Evolutionary conservation across 106 monocot genomes (phyloP).

Genomic region (Dactylorhiza incarnata): DNA sequence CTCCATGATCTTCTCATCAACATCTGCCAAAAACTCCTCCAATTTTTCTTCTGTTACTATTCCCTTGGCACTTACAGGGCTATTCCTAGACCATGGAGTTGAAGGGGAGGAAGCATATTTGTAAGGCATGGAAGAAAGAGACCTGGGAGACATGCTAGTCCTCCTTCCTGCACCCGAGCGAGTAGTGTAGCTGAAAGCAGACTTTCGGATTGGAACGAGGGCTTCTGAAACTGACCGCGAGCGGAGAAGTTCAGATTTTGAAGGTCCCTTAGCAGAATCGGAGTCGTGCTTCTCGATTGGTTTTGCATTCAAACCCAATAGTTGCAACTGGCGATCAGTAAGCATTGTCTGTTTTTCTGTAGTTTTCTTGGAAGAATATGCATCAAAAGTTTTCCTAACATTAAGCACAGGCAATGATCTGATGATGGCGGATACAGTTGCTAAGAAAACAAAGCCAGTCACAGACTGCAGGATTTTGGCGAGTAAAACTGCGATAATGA

Average conservation of each 20-base stretch:
- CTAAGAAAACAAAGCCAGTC: constrained; percentile 26
- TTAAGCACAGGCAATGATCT: constrained; percentile 26
- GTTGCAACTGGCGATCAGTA: constrained; percentile 46
- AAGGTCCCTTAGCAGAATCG: constrained; percentile 28
- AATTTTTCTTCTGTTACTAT: constrained; percentile 73
- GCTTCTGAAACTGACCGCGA: constrained; percentile 25
- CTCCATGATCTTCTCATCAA: constrained; percentile 53
- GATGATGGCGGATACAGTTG: constrained; percentile 34
- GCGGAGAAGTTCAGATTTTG: constrained; percentile 20
- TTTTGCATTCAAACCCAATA: constrained; percentile 49
- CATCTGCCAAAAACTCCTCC: constrained; percentile 71
- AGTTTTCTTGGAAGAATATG: constrained; percentile 9
- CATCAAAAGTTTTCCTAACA: constrained; percentile 16
- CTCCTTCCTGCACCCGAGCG: constrained; percentile 32
- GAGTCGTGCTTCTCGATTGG: constrained; percentile 7
- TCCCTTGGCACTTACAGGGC: constrained; percentile 60
- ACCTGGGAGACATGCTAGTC: constrained; percentile 11
- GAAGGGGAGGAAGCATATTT: constrained; percentile 30
- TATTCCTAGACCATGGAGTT: constrained; percentile 64
- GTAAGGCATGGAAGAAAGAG: constrained; percentile 29
- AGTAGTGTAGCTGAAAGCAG: constrained; percentile 42
- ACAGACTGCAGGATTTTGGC: constrained; percentile 31
- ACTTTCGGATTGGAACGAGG: constrained; percentile 65
- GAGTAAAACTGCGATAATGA: constrained; percentile 25
- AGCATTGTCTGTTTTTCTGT: constrained; percentile 22